Conservation (phyloP, 2,329 filamentous ascomycete species). For the Colletotrichum viniferum region DNA sequence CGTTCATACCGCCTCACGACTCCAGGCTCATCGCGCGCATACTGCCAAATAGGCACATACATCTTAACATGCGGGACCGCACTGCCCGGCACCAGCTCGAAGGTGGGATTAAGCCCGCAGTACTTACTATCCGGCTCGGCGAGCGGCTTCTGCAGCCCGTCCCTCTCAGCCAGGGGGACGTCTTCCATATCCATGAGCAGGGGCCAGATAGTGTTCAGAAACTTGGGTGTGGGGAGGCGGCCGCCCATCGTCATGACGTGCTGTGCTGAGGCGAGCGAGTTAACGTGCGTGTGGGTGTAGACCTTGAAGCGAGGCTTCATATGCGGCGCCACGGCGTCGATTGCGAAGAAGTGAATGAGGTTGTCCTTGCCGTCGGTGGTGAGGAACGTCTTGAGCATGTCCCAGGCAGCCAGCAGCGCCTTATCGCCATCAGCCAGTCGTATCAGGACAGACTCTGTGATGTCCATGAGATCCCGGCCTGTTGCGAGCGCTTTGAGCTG, state of each 20-base stretch:
- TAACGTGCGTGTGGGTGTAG: not conserved
- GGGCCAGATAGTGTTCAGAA: not conserved
- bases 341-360: not conserved
- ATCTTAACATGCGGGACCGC: not conserved
- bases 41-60: not conserved
- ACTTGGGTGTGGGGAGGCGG: not conserved
- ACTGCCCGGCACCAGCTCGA: not conserved
- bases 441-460: not conserved
- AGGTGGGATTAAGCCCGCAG: not conserved
- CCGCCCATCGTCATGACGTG: not conserved
- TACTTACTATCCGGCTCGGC: not conserved
- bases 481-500: slow-evolving; percentile 4
- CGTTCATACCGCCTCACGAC: not conserved
- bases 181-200: not conserved
- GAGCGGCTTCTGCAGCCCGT: not conserved
- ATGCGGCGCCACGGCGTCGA: not conserved
- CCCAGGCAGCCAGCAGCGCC: not conserved
- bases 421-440: not conserved
- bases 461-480: not conserved
- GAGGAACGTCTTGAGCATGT: not conserved
- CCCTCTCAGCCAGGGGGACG: not conserved
- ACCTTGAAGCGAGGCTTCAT: not conserved
- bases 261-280: not conserved
- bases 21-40: not conserved
- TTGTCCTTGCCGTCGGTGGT: not conserved